Conservation (phyloP, 225 moss, liverwort and hornwort species). For the Bryum argenteum region DNA sequence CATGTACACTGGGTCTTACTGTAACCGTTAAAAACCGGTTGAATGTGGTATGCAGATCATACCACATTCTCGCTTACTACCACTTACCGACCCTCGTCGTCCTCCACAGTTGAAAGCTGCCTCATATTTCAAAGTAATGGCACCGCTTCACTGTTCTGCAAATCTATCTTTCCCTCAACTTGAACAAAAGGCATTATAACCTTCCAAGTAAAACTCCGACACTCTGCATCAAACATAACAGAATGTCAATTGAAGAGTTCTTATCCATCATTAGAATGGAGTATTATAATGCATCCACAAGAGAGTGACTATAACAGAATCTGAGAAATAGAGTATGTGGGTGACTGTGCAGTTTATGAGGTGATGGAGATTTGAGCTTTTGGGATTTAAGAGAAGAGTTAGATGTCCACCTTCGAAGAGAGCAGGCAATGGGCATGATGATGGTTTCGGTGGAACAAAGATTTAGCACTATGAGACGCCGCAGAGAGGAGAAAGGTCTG, state of each 20-base stretch:
- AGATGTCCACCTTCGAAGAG: not conserved
- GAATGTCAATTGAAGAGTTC: not conserved
- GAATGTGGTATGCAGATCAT: not conserved
- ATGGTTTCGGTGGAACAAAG: not conserved
- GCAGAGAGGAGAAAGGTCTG: slow-evolving; percentile 37
- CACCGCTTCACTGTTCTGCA: not conserved
- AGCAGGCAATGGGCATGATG: not conserved
- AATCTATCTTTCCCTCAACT: not conserved
- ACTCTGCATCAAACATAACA: not conserved
- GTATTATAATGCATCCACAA: too few species aligned
- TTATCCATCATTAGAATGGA: not conserved
- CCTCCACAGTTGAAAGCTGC: slow-evolving; percentile 8
- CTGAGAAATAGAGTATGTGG: too few species aligned
- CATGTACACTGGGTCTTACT: not conserved
- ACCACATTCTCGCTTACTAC: not conserved
- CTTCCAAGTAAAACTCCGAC: not conserved
- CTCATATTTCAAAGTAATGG: not conserved
- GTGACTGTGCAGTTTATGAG: too few species aligned
- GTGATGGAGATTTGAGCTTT: too few species aligned
- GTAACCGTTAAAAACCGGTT: too few species aligned
- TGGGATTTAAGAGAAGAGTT: not conserved
- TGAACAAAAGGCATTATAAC: not conserved
- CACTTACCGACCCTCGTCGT: not conserved
- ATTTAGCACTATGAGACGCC: slow-evolving; percentile 26
- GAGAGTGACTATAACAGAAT: too few species aligned